Evolutionary conservation across 495 filamentous ascomycete species (phyloP), one percentile per base, ranked within the genome.

Genomic region (Daldinia bambusicola): DNA sequence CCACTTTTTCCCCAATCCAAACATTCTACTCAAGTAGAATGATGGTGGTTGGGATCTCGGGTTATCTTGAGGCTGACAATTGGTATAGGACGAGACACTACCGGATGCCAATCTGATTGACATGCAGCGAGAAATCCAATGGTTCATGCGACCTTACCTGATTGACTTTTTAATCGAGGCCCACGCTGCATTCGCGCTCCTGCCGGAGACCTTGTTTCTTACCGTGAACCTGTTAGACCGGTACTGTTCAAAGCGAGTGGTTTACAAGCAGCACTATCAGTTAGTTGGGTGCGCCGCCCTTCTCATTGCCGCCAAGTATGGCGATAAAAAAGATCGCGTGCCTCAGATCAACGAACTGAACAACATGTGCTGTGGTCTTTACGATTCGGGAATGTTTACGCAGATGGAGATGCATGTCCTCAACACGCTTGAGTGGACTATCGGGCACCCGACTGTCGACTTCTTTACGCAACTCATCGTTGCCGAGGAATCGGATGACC

Each of bases 321-420:
- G 97, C 30, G 95, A 99, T 82, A 92, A 92, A 82, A 99, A 99
- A 85, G 95, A 99, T 74, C 87, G 93, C 22, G 96, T 99, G 6
- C 95, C 95, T 14, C 94, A 94, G 40, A 94, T 99, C 79, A 89
- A 92, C 75, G 95, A 99, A 74, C 84, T 99, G 64, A 97, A 96
- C 85, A 94, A 93, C 56, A 98, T 99, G 96, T 99, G 95, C 84
- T 98, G 96, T 84, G 92, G 91, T 16, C 87, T 98, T 26, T 99
- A 99, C 79, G 95, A 99, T 78, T 94, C 97, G 13, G 95, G 97
- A 77, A 98, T 99, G 95, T 99, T 99, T 82, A 94, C 92, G 14
- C 95, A 99, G 81, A 98, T 99, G 96, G 95, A 99, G 80, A 98
- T 97, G 95, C 95, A 99, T 79, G 95, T 99, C 9, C 85, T 99